Percentiles rank a stretch among this genome's conserved stretches.
Evolutionary conservation across 2,329 filamentous ascomycete species (phyloP).

Genomic region (Leptographium flavum): DNA sequence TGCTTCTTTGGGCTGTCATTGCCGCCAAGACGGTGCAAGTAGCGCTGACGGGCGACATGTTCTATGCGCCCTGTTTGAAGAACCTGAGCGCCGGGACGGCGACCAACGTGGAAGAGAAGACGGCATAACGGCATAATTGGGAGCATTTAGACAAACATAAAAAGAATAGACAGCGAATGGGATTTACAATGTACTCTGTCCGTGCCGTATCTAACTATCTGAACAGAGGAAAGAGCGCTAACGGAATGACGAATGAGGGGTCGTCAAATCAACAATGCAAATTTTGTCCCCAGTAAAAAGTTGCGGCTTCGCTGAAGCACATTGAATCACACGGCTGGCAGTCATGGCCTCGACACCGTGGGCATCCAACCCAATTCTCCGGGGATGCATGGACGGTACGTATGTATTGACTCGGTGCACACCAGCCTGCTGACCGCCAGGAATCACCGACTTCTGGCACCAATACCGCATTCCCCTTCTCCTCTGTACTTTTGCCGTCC

Average conservation of each 20-base stretch:
- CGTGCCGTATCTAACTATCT: too few relatives aligned
- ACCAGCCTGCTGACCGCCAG: constrained; percentile 7
- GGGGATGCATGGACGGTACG: background rate
- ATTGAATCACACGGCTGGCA: background rate
- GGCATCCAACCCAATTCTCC: constrained; percentile 2
- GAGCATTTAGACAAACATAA: too few relatives aligned
- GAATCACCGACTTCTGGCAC: constrained; percentile 29
- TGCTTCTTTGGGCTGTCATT: constrained; percentile 28
- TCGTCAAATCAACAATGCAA: background rate
- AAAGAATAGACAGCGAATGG: too few relatives aligned
- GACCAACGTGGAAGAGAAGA: constrained; percentile 5
- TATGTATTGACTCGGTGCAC: too few relatives aligned
- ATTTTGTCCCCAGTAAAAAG: background rate
- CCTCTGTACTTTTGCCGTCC: constrained; percentile 21
- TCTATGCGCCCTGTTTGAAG: constrained; percentile 29
- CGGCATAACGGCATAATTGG: background rate
- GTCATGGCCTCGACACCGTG: constrained; percentile 7
- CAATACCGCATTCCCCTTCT: constrained; percentile 29
- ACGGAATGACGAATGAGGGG: constrained; percentile 1
- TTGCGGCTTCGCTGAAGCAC: background rate
- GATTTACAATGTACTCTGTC: background rate
- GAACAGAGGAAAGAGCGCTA: background rate
- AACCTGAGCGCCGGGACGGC: constrained; percentile 11
- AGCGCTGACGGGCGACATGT: constrained; percentile 26
- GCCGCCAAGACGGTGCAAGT: constrained; percentile 22